Conservation (phyloP, 257 asterid genomes). For the Gardenia jasminoides region DNA sequence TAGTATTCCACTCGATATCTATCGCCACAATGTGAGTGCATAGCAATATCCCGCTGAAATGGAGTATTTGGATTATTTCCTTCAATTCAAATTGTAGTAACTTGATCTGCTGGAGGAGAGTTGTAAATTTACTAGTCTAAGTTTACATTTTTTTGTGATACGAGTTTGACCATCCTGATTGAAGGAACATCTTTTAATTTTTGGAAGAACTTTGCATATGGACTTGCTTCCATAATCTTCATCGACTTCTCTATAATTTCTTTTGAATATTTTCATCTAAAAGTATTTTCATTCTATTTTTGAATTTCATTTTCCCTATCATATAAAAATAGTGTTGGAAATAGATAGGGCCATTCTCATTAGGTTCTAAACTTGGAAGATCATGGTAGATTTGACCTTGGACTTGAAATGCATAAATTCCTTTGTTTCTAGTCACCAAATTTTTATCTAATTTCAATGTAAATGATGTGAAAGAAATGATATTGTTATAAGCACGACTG, state of each 20-base stretch:
- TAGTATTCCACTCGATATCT: not conserved
- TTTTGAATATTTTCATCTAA: not conserved
- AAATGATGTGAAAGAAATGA: conserved; percentile 3
- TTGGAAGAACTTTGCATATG: not conserved
- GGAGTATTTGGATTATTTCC: not conserved
- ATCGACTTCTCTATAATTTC: not conserved
- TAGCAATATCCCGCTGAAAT: not conserved
- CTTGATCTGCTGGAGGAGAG: not conserved
- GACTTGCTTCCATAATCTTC: not conserved
- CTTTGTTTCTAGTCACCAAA: not conserved
- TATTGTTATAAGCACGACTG: not conserved
- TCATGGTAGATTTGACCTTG: conserved; percentile 5
- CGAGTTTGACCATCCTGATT: not conserved
- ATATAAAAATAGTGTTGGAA: not conserved
- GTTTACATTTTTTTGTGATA: not conserved
- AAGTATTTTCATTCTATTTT: not conserved
- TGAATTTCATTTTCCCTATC: not conserved
- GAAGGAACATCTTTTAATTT: not conserved
- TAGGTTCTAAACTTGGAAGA: not conserved
- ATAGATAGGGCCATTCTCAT: not conserved
- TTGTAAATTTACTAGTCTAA: too few species aligned
- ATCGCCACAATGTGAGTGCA: not conserved
- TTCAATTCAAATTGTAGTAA: not conserved
- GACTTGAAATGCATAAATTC: conserved; percentile 1
- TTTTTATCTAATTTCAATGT: not conserved